Evolutionary conservation across 2,329 filamentous ascomycete species (phyloP).

Genomic region (Coniochaeta sp.): DNA sequence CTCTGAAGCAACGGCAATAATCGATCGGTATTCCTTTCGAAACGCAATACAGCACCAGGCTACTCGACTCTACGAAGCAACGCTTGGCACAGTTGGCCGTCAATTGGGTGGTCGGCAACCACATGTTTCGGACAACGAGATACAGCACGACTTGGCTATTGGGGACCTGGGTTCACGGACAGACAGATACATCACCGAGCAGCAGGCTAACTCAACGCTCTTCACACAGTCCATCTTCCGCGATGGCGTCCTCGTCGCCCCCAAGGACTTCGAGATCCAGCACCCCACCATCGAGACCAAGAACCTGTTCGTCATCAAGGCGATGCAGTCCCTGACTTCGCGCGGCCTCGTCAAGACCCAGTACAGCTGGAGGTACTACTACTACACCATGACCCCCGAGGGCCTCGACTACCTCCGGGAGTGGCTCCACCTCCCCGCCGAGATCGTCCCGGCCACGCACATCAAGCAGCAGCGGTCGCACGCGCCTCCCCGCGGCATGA

Average conservation of each 20-base stretch:
- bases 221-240: slow-evolving; percentile 71
- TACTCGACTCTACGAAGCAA: too few species aligned
- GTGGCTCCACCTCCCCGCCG: slow-evolving; percentile 98
- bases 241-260: slow-evolving; percentile 87
- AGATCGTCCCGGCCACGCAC: slow-evolving; percentile 99
- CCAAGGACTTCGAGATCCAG: slow-evolving; percentile 71
- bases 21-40: background rate
- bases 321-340: slow-evolving; percentile 94
- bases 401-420: slow-evolving; percentile 99
- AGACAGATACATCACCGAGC: too few species aligned
- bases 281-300: slow-evolving; percentile 7
- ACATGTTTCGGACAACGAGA: too few species aligned
- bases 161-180: too few species aligned
- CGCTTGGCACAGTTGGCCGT: too few species aligned
- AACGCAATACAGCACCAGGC: too few species aligned
- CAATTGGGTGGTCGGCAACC: too few species aligned
- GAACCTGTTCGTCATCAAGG: slow-evolving; percentile 99
- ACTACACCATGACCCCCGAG: slow-evolving; percentile 97
- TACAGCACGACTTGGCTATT: too few species aligned
- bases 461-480: slow-evolving; percentile 99
- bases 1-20: background rate
- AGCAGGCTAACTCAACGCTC: background rate
- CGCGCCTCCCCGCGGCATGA: slow-evolving; percentile 97
- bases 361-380: slow-evolving; percentile 99
- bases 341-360: slow-evolving; percentile 99